phyloP scores from a whole-genome alignment of 768 basidiomycete genomes.

The Saitozyma podzolica region DNA sequence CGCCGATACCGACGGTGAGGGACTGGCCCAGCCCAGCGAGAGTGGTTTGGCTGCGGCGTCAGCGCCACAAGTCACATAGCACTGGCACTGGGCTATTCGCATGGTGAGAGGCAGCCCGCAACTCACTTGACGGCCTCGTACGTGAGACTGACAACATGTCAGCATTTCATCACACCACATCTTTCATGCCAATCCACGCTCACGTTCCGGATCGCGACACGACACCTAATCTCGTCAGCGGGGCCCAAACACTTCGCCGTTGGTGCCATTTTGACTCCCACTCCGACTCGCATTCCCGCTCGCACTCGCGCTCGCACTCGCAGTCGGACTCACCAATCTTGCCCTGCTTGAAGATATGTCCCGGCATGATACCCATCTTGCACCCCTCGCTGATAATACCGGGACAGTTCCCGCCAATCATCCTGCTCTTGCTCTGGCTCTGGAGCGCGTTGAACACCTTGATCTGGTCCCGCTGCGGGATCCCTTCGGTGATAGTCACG shows the following conservation, averaged over 20 bases:
- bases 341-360: conserved; percentile 94
- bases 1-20: conserved; percentile 94
- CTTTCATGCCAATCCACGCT: conserved; percentile 10
- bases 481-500: conserved; percentile 98
- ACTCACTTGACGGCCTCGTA: conserved; percentile 86
- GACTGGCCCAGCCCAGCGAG: conserved; percentile 94
- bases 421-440: conserved; percentile 87
- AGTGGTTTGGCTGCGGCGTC: conserved; percentile 71
- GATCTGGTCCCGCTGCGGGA: conserved; percentile 96
- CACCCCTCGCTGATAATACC: conserved; percentile 98
- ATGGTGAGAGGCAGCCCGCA: not conserved
- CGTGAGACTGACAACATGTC: conserved; percentile 59
- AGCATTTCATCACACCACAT: not conserved
- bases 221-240: conserved; percentile 28
- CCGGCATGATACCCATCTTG: conserved; percentile 98
- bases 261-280: not conserved
- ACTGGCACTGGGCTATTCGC: not conserved
- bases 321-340: conserved; percentile 80
- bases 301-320: too few species aligned
- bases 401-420: conserved; percentile 98
- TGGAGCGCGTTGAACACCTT: conserved; percentile 90
- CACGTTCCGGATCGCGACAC: conserved; percentile 52
- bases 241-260: not conserved
- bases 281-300: not conserved
- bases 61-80: not conserved